phyloP scores from a whole-genome alignment of 495 filamentous ascomycete genomes.

The Lophiostoma macrostomum region DNA sequence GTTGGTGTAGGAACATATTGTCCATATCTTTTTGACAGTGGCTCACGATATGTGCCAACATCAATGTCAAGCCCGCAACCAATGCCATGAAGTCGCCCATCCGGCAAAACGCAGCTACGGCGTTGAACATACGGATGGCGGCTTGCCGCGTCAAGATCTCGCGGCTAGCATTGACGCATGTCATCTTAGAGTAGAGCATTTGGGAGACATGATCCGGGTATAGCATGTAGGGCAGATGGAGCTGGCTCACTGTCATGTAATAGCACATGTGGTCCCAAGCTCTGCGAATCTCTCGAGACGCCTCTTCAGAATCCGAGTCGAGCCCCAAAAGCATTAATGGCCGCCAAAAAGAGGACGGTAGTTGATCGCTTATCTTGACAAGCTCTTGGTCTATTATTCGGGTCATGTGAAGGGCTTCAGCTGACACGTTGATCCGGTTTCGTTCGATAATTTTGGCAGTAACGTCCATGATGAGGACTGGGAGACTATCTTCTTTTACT shows the following conservation, averaged over 20 bases:
- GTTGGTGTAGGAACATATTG: slow-evolving; percentile 43
- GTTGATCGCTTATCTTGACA: slow-evolving; percentile 20
- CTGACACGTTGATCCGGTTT: not conserved
- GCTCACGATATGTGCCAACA: slow-evolving; percentile 37
- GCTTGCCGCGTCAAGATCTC: slow-evolving; percentile 41
- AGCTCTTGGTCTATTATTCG: slow-evolving; percentile 15
- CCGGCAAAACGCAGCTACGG: slow-evolving; percentile 37
- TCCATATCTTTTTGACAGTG: not conserved
- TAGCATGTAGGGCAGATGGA: slow-evolving; percentile 25
- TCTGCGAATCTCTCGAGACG: slow-evolving; percentile 15
- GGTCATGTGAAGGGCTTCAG: slow-evolving; percentile 7
- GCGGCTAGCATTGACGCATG: slow-evolving; percentile 40
- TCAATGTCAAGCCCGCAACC: slow-evolving; percentile 29
- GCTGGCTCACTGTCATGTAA: slow-evolving; percentile 9
- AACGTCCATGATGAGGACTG: slow-evolving; percentile 20
- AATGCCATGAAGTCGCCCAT: slow-evolving; percentile 44
- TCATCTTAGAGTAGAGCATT: slow-evolving; percentile 40
- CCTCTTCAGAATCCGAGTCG: not conserved
- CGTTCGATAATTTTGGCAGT: slow-evolving; percentile 10
- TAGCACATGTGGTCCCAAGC: slow-evolving; percentile 21
- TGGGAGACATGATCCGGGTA: not conserved
- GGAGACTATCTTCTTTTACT: not conserved
- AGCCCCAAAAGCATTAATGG: slow-evolving; percentile 6
- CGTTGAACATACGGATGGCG: slow-evolving; percentile 35
- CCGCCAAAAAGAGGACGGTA: slow-evolving; percentile 14